Conservation (phyloP, 495 filamentous ascomycete species). For the Annulohypoxylon maeteangense region DNA sequence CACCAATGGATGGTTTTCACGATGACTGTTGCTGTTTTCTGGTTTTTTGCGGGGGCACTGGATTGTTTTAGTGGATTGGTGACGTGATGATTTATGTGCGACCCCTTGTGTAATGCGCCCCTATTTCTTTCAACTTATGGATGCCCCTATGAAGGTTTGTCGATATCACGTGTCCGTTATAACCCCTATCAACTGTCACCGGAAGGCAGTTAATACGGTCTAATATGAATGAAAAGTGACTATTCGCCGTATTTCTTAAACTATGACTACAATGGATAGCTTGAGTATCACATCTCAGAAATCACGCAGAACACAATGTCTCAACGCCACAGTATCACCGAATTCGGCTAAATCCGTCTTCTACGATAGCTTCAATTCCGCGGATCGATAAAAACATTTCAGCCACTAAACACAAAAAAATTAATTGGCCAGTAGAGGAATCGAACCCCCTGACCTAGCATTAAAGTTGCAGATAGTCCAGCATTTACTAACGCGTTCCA, state of each 20-base stretch:
- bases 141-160: not conserved
- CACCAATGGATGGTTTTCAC: not conserved
- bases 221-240: too few species aligned
- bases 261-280: too few species aligned
- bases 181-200: not conserved
- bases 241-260: too few species aligned
- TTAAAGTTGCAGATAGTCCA: not conserved
- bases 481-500: not conserved
- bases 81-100: not conserved
- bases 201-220: too few species aligned
- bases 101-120: not conserved
- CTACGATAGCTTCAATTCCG: too few species aligned
- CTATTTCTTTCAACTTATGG: not conserved
- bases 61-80: too few species aligned
- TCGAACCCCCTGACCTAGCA: slow-evolving; percentile 5
- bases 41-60: too few species aligned
- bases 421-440: not conserved
- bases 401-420: not conserved
- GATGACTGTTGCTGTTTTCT: not conserved
- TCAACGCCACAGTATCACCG: too few species aligned
- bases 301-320: too few species aligned
- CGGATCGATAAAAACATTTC: too few species aligned
- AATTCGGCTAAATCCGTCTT: too few species aligned
- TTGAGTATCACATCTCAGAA: too few species aligned
- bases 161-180: not conserved